Evolutionary conservation across 192 early-diverging fungal genomes (phyloP).

Genomic region (Linnemannia elongata): DNA sequence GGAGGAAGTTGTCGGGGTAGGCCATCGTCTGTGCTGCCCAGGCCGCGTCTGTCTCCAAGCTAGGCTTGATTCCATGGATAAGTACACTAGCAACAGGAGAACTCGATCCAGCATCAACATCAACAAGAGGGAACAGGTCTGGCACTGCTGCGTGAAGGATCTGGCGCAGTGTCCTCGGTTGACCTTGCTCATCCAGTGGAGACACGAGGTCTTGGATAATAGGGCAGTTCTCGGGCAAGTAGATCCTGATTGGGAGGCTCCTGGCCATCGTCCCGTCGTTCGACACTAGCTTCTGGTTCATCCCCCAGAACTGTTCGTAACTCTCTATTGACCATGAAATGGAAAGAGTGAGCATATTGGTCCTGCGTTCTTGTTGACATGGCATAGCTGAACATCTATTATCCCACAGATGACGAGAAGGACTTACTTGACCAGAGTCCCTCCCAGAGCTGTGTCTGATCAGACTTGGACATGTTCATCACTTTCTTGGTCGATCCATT

Average conservation of each 20-base stretch:
- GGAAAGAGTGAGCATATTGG: slow-evolving; percentile 12
- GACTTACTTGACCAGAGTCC: slow-evolving; percentile 67
- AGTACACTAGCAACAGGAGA: slow-evolving; percentile 59
- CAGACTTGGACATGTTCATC: slow-evolving; percentile 85
- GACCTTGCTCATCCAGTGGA: slow-evolving; percentile 59
- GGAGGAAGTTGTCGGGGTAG: slow-evolving; percentile 87
- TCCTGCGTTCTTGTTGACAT: neutral
- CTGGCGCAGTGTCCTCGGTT: slow-evolving; percentile 50
- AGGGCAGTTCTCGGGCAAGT: slow-evolving; percentile 66
- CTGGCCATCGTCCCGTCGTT: slow-evolving; percentile 56
- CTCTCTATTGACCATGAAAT: slow-evolving; percentile 43
- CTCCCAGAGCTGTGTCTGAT: slow-evolving; percentile 85
- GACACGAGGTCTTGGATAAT: slow-evolving; percentile 71
- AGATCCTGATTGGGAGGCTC: slow-evolving; percentile 69
- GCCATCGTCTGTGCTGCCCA: slow-evolving; percentile 81
- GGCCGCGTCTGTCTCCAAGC: slow-evolving; percentile 71
- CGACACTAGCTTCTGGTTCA: slow-evolving; percentile 68
- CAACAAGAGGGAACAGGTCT: slow-evolving; percentile 46
- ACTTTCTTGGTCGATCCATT: slow-evolving; percentile 84
- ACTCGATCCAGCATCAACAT: slow-evolving; percentile 7
- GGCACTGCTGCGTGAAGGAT: slow-evolving; percentile 65
- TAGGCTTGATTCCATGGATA: slow-evolving; percentile 76
- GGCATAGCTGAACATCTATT: too few relatives aligned
- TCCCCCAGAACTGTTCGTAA: slow-evolving; percentile 69
- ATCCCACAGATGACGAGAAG: neutral